Evolutionary conservation across 192 early-diverging fungal species (phyloP), one percentile per base, ranked within the genome.

Genomic region (Linnemannia hyalina): DNA sequence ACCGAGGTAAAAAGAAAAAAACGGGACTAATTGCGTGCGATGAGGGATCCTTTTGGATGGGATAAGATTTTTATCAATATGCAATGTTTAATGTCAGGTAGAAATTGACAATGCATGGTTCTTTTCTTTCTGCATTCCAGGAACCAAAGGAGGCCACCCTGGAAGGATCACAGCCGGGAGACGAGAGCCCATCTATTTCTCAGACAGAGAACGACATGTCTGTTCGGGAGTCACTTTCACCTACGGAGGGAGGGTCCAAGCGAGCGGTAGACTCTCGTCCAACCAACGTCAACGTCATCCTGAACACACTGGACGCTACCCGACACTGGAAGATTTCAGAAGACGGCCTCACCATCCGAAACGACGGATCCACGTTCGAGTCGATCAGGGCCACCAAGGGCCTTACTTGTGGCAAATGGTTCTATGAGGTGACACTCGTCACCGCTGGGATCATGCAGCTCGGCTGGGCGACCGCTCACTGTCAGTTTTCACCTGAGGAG

Each of bases 311-410:
- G 73, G 92, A 93, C 76, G 89, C 88, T 29, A 93, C 92, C 15
- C 78, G 89, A 13, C 89, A 91, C 41, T 91, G 91, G 88, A 93
- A 93, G 73, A 82, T 93, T 47, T 88, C 88, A 46, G 83, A 82
- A 40, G 88, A 89, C 72, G 91, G 90, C 46, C 82, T 92, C 16
- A 76, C 96, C 86, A 79, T 97, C 42, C 88, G 94, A 36, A 97
- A 97, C 81, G 95, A 95, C 52, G 90, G 93, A 32, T 94, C 95
- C 46, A 93, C 93, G 4, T 97, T 97, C 82, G 96, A 97, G 83
- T 96, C 93, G 60, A 90, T 94, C 16, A 81, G 93, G 22, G 88
- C 89, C 0, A 94, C 92, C 18, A 77, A 85, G 22, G 90, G 89
- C 52, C 94, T 95, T 6, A 85, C 69, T 15, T 73, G 82, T 16